Base-by-base conservation (phyloP, 495 filamentous ascomycete genomes). In the Podospora pseudoanserina region DNA sequence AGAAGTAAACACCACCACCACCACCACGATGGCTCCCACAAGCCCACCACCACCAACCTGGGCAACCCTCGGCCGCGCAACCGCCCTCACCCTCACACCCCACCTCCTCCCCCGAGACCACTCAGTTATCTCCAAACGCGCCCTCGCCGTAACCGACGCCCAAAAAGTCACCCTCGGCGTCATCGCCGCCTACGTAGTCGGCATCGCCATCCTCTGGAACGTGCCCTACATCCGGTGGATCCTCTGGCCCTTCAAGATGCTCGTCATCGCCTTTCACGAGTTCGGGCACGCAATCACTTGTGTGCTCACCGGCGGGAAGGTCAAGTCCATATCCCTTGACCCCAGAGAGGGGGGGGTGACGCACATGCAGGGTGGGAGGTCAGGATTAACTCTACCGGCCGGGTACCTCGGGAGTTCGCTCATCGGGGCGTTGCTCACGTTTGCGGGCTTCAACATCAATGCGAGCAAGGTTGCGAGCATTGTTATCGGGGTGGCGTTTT, bases 201-300 rank as follows among this genome's bases (percentile, higher is more conserved):
- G 85, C 54, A 92, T 93, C 70, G 89, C 89, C 3, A 77, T 92
- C 26, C 79, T 93, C 6, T 93, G 91, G 91, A 93, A 93, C 75
- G 66, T 92, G 9, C 91, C 91, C 0, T 92, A 93, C 74, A 76
- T 93, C 19, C 84, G 87, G 19, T 90, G 83, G 83, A 82, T 86
- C 0, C 77, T 93, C 20, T 93, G 90, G 90, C 91, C 91, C n/a
- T 93, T 93, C 82, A 93, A 93, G 88, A 93, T 93, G 91, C 85
- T 93, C 44, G 90, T 92, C 13, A 93, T 93, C 63, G 90, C 91
- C 34, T 93, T 92, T 79, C 90, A 93, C 81, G 91, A 93, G 76
- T 93, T 92, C 77, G 86, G 88, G 34, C 91, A 93, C 79, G 91
- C 91, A 58, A 87, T 90, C 70, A 87, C 88, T 5, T 88, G 90